phyloP scores from a whole-genome alignment of 805 yeast genomes.

The Wickerhamiella vanderwaltii region DNA sequence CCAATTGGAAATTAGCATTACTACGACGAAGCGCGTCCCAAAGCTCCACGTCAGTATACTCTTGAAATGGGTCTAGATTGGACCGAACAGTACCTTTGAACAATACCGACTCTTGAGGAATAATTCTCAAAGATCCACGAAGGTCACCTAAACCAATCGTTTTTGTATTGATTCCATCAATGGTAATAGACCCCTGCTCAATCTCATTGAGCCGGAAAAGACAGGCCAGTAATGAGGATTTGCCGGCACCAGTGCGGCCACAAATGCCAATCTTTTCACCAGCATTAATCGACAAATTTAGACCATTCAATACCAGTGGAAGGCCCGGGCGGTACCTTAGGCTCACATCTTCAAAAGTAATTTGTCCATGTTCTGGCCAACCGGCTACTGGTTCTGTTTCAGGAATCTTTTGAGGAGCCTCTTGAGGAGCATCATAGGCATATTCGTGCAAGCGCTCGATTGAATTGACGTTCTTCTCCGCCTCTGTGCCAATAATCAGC shows the following conservation, averaged over 20 bases:
- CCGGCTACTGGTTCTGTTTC: conserved; percentile 40
- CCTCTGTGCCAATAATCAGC: conserved; percentile 52
- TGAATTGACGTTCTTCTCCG: conserved; percentile 67
- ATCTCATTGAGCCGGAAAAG: conserved; percentile 57
- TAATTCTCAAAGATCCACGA: conserved; percentile 62
- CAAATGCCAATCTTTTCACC: conserved; percentile 72
- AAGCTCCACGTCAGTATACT: conserved; percentile 46
- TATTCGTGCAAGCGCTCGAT: conserved; percentile 60
- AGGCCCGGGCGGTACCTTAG: conserved; percentile 52
- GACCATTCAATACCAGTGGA: conserved; percentile 51
- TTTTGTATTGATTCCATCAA: conserved; percentile 60
- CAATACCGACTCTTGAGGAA: conserved; percentile 82
- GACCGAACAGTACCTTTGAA: conserved; percentile 68
- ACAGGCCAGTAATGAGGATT: conserved; percentile 57
- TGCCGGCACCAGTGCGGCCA: conserved; percentile 89
- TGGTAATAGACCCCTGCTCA: conserved; percentile 38
- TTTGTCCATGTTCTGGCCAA: conserved; percentile 58
- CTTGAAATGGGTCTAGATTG: conserved; percentile 66
- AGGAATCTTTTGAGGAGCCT: conserved; percentile 43
- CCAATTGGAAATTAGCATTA: conserved; percentile 47
- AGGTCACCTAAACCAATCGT: conserved; percentile 53
- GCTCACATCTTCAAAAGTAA: conserved; percentile 63
- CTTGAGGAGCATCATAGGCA: conserved; percentile 48
- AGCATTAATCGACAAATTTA: conserved; percentile 39
- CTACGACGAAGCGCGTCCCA: conserved; percentile 61